Conservation (phyloP, 2,329 filamentous ascomycete genomes). For the Kalmusia sp. region DNA sequence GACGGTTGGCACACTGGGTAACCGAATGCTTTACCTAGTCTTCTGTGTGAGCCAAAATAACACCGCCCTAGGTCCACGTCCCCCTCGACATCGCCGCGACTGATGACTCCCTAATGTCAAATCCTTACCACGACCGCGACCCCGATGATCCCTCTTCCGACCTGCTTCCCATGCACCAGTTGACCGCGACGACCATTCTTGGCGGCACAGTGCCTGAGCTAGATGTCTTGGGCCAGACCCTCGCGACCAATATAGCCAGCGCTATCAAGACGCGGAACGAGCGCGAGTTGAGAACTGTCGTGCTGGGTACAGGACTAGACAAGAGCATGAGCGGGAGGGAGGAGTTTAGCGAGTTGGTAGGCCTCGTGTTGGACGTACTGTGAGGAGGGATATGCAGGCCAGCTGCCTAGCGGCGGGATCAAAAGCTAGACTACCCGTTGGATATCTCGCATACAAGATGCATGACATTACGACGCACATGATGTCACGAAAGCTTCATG, state of each 20-base stretch:
- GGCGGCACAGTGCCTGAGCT: constrained; percentile 81
- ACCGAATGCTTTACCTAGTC: constrained; percentile 8
- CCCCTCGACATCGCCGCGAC: constrained; percentile 74
- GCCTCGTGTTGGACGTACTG: constrained; percentile 48
- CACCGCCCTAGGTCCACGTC: constrained; percentile 70
- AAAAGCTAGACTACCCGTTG: background rate
- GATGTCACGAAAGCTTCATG: background rate
- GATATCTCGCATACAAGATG: background rate
- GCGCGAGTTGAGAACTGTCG: constrained; percentile 64
- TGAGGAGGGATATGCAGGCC: constrained; percentile 19
- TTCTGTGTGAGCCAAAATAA: constrained; percentile 19
- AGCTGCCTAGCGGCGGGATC: background rate
- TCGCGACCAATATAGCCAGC: constrained; percentile 88
- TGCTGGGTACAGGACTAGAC: constrained; percentile 65
- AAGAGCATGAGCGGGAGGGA: constrained; percentile 58
- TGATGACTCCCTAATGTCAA: constrained; percentile 65
- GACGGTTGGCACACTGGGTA: constrained; percentile 92
- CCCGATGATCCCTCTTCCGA: constrained; percentile 42
- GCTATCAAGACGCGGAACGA: constrained; percentile 76
- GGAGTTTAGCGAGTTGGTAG: constrained; percentile 53
- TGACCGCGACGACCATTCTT: constrained; percentile 86
- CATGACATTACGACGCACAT: background rate
- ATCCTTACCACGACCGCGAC: constrained; percentile 53
- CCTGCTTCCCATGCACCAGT: constrained; percentile 77
- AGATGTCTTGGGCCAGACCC: constrained; percentile 84